These are phyloP conservation scores for Umbelopsis vinacea DNA, from an alignment of 192 early-diverging fungal species.

Conservation along the genomic window DNA sequence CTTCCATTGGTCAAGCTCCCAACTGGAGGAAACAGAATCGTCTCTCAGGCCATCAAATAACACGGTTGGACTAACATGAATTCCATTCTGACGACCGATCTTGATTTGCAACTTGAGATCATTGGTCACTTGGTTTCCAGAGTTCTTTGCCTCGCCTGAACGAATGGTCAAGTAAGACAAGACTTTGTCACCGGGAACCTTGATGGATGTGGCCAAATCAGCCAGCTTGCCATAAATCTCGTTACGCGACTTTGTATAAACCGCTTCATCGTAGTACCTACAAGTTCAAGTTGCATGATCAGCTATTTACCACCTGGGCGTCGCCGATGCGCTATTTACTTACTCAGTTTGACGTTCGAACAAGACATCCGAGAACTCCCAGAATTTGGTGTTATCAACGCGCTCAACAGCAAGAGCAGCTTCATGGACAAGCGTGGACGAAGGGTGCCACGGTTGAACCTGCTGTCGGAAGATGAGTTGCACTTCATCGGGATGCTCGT, in stretches of 20 bases:
- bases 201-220: conserved; percentile 48
- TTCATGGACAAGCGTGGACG: conserved; percentile 75
- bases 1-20: conserved; percentile 70
- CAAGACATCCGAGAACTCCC: conserved; percentile 52
- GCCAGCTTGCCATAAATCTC: conserved; percentile 60
- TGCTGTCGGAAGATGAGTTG: conserved; percentile 81
- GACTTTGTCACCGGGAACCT: conserved; percentile 52
- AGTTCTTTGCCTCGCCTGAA: conserved; percentile 54
- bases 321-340: background rate
- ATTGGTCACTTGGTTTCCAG: conserved; percentile 69
- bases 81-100: conserved; percentile 68
- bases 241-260: conserved; percentile 57
- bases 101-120: conserved; percentile 74
- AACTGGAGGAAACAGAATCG: conserved; percentile 67
- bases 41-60: conserved; percentile 70
- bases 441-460: conserved; percentile 86
- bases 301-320: background rate
- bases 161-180: conserved; percentile 50
- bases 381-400: conserved; percentile 59
- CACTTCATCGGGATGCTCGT: conserved; percentile 47
- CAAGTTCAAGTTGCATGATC: background rate
- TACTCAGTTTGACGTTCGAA: conserved; percentile 66
- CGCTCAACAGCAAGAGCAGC: conserved; percentile 72
- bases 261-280: conserved; percentile 67
- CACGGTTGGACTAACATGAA: conserved; percentile 81